phyloP scores from a whole-genome alignment of 2,329 filamentous ascomycete genomes.

The Ceratocystiopsis sp. region DNA sequence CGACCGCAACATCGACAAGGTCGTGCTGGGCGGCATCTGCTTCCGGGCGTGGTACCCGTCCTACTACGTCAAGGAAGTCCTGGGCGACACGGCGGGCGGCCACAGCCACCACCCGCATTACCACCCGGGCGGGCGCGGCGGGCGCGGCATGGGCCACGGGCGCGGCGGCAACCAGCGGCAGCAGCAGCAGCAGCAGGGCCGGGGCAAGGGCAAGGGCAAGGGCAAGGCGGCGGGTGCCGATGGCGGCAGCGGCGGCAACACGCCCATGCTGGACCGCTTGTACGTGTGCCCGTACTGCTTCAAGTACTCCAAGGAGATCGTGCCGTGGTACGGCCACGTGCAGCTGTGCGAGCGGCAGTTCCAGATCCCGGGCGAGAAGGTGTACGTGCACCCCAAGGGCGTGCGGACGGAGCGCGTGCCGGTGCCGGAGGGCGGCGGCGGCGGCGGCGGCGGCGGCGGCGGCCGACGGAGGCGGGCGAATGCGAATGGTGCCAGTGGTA shows the following conservation, averaged over 20 bases:
- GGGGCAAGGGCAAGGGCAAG: conserved; percentile 2
- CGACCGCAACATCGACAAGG: conserved; percentile 70
- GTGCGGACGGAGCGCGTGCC: conserved; percentile 22
- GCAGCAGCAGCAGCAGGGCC: neutral
- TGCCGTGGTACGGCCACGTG: conserved; percentile 41
- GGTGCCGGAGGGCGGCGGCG: conserved; percentile 13
- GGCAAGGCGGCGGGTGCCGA: neutral
- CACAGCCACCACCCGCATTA: conserved; percentile 9
- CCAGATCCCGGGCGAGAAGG: conserved; percentile 46
- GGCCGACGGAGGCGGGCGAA: conserved; percentile 20
- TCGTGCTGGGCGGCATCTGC: conserved; percentile 67
- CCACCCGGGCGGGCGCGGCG: neutral
- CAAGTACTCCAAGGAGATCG: conserved; percentile 59
- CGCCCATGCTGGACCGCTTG: conserved; percentile 44
- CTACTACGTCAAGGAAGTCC: conserved; percentile 62
- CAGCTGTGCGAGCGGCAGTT: conserved; percentile 35
- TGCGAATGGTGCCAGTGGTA: conserved; percentile 4
- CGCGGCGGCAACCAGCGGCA: conserved; percentile 6
- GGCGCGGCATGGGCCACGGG: neutral
- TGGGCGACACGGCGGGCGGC: conserved; percentile 28
- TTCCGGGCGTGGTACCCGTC: conserved; percentile 90
- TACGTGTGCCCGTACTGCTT: conserved; percentile 91
- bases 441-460: conserved; percentile 12
- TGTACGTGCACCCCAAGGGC: conserved; percentile 49
- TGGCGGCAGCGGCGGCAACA: conserved; percentile 13